These are phyloP conservation scores for Volvox reticuliferus DNA, from an alignment of 139 green algal species.

Conservation along the genomic window DNA sequence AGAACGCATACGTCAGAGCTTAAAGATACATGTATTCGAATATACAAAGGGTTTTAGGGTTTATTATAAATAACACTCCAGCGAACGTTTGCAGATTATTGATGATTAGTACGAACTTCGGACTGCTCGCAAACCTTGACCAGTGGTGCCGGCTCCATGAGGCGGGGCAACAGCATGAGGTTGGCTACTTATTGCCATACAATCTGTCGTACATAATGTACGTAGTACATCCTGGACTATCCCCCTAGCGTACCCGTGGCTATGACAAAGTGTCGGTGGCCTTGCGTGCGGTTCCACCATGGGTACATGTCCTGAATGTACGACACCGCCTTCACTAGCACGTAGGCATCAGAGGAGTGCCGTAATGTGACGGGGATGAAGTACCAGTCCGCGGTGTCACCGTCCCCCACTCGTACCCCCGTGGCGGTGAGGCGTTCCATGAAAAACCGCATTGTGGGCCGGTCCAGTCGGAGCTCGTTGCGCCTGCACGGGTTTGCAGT, in stretches of 20 bases:
- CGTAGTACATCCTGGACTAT: not conserved
- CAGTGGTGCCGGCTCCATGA: no score
- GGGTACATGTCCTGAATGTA: constrained; percentile 40
- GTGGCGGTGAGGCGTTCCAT: constrained; percentile 45
- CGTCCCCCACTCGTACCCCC: constrained; percentile 44
- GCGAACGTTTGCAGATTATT: no score
- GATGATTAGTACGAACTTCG: no score
- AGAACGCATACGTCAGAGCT: no score
- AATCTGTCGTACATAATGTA: no score
- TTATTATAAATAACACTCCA: no score
- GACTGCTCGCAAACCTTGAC: no score
- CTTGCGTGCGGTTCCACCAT: constrained; percentile 16
- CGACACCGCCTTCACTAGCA: not conserved
- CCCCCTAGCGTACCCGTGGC: constrained; percentile 26
- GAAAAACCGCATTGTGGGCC: constrained; percentile 31
- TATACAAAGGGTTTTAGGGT: no score
- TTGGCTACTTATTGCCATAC: no score
- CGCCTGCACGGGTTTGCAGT: constrained; percentile 6
- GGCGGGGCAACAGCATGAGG: no score
- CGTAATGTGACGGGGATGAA: constrained; percentile 51
- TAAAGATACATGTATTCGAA: no score
- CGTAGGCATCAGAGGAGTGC: not conserved
- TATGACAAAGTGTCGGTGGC: constrained; percentile 47
- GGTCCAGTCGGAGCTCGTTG: constrained; percentile 50
- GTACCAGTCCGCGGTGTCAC: constrained; percentile 53